Conservation (phyloP, 306 rosid genomes). For the Luffa aegyptiaca region DNA sequence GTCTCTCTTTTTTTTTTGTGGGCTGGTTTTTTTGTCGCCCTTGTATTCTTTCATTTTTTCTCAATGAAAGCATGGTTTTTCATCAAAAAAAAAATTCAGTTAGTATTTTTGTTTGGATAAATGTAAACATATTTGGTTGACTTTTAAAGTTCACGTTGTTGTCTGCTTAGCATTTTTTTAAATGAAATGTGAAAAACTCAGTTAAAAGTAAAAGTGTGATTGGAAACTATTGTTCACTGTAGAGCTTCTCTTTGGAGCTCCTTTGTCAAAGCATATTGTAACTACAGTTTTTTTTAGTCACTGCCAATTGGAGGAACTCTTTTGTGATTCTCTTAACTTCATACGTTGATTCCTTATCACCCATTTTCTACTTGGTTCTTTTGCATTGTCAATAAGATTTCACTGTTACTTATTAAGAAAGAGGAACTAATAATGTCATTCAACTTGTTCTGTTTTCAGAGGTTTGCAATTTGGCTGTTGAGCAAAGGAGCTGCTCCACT, state of each 20-base stretch:
- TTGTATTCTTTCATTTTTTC: too few relatives aligned
- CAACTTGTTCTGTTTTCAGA: slow-evolving; percentile 31
- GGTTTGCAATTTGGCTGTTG: slow-evolving; percentile 52
- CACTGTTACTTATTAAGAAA: neutral
- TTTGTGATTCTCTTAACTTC: neutral
- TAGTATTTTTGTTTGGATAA: neutral
- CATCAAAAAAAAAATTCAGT: too few relatives aligned
- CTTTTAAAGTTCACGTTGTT: neutral
- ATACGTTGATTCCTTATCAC: neutral
- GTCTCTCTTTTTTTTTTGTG: too few relatives aligned
- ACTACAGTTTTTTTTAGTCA: neutral
- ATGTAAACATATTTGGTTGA: neutral
- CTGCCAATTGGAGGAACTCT: neutral
- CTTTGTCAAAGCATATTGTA: neutral
- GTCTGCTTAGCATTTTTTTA: neutral
- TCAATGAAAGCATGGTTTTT: too few relatives aligned
- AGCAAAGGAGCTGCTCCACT: slow-evolving; percentile 38
- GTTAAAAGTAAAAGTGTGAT: neutral
- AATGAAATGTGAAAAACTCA: neutral
- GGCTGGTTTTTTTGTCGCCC: too few relatives aligned
- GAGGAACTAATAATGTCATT: neutral
- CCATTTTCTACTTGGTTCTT: neutral
- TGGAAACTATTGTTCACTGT: neutral
- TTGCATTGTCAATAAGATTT: neutral
- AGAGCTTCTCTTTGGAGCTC: neutral